phyloP scores from a whole-genome alignment of 2,329 filamentous ascomycete species.

The Pseudophaeomoniella oleicola region DNA sequence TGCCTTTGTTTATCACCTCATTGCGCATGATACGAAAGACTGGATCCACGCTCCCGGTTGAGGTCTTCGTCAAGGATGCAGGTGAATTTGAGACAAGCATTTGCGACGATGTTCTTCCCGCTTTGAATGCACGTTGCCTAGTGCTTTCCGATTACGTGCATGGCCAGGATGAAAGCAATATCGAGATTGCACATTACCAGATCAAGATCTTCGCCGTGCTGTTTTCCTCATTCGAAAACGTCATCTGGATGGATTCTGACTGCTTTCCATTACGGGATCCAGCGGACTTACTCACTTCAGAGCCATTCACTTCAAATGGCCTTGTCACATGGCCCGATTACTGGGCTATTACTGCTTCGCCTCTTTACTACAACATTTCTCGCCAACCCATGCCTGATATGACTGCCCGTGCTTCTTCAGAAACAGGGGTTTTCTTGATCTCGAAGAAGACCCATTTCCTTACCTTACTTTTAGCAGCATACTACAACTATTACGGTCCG shows the following conservation, averaged over 20 bases:
- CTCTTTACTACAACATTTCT: conserved; percentile 24
- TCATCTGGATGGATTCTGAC: conserved; percentile 35
- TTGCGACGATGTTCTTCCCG: conserved; percentile 27
- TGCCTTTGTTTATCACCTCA: conserved; percentile 35
- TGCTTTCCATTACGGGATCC: conserved; percentile 29
- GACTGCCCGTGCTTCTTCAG: conserved; percentile 18
- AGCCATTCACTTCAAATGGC: conserved; percentile 25
- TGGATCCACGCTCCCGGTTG: conserved; percentile 35
- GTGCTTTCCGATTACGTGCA: conserved; percentile 28
- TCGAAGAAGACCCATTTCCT: conserved; percentile 20
- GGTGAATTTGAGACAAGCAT: conserved; percentile 26
- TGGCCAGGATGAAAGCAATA: conserved; percentile 12
- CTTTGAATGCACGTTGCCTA: conserved; percentile 27
- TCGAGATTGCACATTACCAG: conserved; percentile 28
- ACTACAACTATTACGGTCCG: conserved; percentile 18
- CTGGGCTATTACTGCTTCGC: conserved; percentile 25
- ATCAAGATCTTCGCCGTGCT: conserved; percentile 34
- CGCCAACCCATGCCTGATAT: conserved; percentile 13
- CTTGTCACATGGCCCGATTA: conserved; percentile 35
- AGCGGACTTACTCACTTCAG: conserved; percentile 23
- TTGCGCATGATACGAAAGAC: conserved; percentile 37
- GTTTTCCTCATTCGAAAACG: conserved; percentile 33
- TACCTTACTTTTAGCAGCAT: conserved; percentile 21
- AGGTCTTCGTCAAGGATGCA: conserved; percentile 27
- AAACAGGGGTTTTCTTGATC: conserved; percentile 21